Conservation (phyloP, 139 green algal genomes). For the Zygnema cylindricum region DNA sequence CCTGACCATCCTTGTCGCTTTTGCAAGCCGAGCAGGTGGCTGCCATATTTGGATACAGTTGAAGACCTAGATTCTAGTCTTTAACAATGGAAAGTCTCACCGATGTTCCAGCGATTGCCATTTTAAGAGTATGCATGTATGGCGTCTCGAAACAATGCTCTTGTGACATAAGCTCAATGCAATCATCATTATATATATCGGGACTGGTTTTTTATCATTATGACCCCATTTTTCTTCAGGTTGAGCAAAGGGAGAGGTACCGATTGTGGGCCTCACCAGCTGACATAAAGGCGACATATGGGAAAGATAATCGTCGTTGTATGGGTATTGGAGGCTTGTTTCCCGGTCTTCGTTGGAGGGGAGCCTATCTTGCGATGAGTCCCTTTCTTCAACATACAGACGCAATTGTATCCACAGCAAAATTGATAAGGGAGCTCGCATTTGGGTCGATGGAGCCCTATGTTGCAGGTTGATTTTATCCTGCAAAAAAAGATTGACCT, state of each 20-base stretch:
- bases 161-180: no score
- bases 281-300: neutral
- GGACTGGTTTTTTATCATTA: no score
- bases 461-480: neutral
- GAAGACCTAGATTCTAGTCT: no score
- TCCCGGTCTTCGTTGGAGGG: slow-evolving; percentile 6
- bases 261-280: neutral
- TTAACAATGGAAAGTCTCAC: no score
- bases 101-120: no score
- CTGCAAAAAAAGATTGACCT: neutral
- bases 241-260: neutral
- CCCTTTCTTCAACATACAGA: neutral
- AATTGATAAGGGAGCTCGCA: neutral
- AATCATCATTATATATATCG: no score
- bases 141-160: no score
- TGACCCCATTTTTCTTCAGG: no score
- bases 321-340: slow-evolving; percentile 3
- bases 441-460: neutral
- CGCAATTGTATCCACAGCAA: neutral
- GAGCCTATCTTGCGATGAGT: neutral
- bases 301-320: neutral
- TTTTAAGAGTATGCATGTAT: no score
- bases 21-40: no score
- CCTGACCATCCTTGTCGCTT: no score
- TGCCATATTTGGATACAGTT: no score